phyloP scores from a whole-genome alignment of 2,329 filamentous ascomycete genomes.

The Ophiocordyceps camponoti-leonardi region DNA sequence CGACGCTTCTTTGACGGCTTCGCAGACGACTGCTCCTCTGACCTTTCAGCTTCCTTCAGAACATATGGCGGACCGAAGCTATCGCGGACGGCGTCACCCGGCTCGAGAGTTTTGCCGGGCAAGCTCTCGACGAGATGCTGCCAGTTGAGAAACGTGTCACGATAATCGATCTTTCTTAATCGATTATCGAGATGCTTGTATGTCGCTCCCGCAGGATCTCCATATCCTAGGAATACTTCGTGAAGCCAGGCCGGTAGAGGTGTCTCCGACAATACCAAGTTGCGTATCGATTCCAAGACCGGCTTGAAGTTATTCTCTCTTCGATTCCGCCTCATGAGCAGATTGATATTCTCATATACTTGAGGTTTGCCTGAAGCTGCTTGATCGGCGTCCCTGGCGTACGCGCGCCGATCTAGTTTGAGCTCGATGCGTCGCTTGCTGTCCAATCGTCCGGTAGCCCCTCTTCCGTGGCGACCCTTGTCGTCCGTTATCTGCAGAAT shows the following conservation, averaged over 20 bases:
- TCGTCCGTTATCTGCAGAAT: slow-evolving; percentile 77
- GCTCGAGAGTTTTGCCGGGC: slow-evolving; percentile 73
- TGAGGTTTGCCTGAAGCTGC: slow-evolving; percentile 51
- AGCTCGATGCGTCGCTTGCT: slow-evolving; percentile 59
- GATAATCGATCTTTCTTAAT: slow-evolving; percentile 67
- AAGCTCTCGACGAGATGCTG: slow-evolving; percentile 81
- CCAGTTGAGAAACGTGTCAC: slow-evolving; percentile 93
- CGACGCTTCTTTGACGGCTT: slow-evolving; percentile 76
- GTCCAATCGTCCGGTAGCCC: slow-evolving; percentile 42
- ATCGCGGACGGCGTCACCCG: slow-evolving; percentile 49
- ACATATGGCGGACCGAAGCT: slow-evolving; percentile 82
- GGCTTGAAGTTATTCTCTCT: slow-evolving; percentile 96
- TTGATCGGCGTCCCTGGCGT: slow-evolving; percentile 57
- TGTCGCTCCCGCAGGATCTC: slow-evolving; percentile 73
- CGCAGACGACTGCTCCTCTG: slow-evolving; percentile 27
- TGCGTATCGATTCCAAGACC: slow-evolving; percentile 80
- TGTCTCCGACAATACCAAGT: slow-evolving; percentile 67
- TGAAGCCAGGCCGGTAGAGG: slow-evolving; percentile 83
- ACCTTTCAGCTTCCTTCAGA: slow-evolving; percentile 46
- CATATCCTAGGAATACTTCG: slow-evolving; percentile 94
- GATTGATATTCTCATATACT: slow-evolving; percentile 70
- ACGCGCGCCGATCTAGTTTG: slow-evolving; percentile 63
- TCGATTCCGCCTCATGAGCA: slow-evolving; percentile 66
- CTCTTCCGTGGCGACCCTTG: slow-evolving; percentile 55
- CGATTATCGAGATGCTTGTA: slow-evolving; percentile 71